phyloP scores from a whole-genome alignment of 1,284 basidiomycete genomes.

The Quambalaria eucalypti region DNA sequence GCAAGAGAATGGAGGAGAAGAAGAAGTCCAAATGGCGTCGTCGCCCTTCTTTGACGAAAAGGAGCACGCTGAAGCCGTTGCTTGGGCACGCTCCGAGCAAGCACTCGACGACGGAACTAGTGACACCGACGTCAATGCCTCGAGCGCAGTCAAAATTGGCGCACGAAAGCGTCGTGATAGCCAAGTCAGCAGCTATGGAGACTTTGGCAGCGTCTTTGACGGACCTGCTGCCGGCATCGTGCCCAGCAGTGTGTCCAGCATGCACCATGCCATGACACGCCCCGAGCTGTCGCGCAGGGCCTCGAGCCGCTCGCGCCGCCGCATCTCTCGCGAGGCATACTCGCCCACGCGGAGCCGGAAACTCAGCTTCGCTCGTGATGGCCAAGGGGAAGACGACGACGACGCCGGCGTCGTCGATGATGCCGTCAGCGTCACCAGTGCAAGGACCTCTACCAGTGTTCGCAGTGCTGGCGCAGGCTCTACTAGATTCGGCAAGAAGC shows the following conservation, averaged over 20 bases:
- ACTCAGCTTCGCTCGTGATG: slow-evolving; percentile 14
- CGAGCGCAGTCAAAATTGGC: slow-evolving; percentile 6
- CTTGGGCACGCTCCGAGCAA: slow-evolving; percentile 21
- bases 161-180: slow-evolving; percentile 30
- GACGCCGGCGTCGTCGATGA: slow-evolving; percentile 9
- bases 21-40: slow-evolving; percentile 8
- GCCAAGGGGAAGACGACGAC: slow-evolving; percentile 17
- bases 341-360: slow-evolving; percentile 17
- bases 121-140: background rate
- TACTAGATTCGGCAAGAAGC: slow-evolving; percentile 20
- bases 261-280: slow-evolving; percentile 22
- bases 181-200: slow-evolving; percentile 43
- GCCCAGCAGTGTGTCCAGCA: slow-evolving; percentile 35
- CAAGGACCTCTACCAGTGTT: slow-evolving; percentile 6
- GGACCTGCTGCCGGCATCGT: slow-evolving; percentile 41
- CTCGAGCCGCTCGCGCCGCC: slow-evolving; percentile 26
- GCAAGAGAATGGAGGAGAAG: background rate
- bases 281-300: slow-evolving; percentile 26
- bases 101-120: slow-evolving; percentile 5
- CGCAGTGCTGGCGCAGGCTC: slow-evolving; percentile 20
- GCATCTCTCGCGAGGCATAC: slow-evolving; percentile 35
- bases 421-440: slow-evolving; percentile 13
- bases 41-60: slow-evolving; percentile 43
- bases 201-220: slow-evolving; percentile 39
- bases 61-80: slow-evolving; percentile 33